These are phyloP conservation scores for Leccinum disarticulatum DNA, from an alignment of 768 basidiomycete species.

Conservation along the genomic window DNA sequence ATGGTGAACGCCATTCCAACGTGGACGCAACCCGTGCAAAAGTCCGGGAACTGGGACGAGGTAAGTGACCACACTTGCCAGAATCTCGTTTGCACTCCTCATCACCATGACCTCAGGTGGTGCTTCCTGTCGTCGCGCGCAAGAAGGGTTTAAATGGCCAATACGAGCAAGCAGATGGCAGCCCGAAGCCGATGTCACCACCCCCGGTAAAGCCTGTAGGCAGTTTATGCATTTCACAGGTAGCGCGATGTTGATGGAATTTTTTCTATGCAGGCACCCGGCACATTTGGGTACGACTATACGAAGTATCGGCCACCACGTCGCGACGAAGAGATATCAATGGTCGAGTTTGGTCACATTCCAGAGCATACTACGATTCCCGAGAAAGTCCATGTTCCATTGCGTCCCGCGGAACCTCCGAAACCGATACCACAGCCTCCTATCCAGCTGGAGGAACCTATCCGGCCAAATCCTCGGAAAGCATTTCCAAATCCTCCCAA, in stretches of 20 bases:
- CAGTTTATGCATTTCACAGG: conserved; percentile 9
- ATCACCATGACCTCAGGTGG: conserved; percentile 50
- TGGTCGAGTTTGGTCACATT: conserved; percentile 65
- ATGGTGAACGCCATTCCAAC: conserved; percentile 74
- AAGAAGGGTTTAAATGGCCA: conserved; percentile 76
- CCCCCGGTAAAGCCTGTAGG: conserved; percentile 57
- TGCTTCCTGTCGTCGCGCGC: conserved; percentile 80
- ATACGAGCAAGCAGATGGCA: conserved; percentile 71
- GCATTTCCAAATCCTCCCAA: conserved; percentile 35
- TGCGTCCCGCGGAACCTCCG: conserved; percentile 1
- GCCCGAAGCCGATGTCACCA: conserved; percentile 50
- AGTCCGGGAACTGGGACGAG: conserved; percentile 83
- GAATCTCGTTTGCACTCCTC: conserved; percentile 9
- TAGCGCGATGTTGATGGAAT: conserved; percentile 1
- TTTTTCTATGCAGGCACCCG: conserved; percentile 57
- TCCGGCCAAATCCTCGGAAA: conserved; percentile 21
- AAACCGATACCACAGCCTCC: conserved; percentile 25
- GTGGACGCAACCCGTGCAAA: conserved; percentile 73
- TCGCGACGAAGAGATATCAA: conserved; percentile 47
- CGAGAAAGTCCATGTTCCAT: conserved; percentile 4
- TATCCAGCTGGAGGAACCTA: conserved; percentile 32
- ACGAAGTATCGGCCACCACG: conserved; percentile 62
- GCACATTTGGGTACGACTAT: conserved; percentile 78
- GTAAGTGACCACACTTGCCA: conserved; percentile 37
- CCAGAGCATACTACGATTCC: conserved; percentile 27